phyloP scores from a whole-genome alignment of 495 filamentous ascomycete genomes.

The Staphylotrichum tortipilum region DNA sequence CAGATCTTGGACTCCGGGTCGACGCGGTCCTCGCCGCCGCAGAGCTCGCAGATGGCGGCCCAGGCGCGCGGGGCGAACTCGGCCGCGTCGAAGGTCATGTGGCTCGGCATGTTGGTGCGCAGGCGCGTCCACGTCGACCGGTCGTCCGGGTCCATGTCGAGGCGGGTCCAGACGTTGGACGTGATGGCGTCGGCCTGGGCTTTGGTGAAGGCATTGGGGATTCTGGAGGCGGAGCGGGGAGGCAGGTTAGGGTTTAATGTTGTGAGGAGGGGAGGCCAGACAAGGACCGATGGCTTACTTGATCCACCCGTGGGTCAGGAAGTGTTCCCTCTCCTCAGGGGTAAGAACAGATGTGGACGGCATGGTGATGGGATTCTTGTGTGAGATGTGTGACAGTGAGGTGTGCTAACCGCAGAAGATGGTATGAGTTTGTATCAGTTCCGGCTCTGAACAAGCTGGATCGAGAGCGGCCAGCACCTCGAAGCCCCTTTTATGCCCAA shows the following conservation, averaged over 20 bases:
- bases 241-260: background rate
- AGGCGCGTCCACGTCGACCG: constrained; percentile 57
- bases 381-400: background rate
- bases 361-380: constrained; percentile 14
- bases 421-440: no score
- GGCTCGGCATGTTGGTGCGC: constrained; percentile 57
- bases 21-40: constrained; percentile 56
- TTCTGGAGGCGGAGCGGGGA: constrained; percentile 10
- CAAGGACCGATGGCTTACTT: constrained; percentile 33
- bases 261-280: background rate
- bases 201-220: constrained; percentile 43
- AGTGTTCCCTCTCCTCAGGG: constrained; percentile 53
- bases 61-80: constrained; percentile 60
- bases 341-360: constrained; percentile 40
- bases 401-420: background rate
- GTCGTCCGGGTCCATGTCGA: constrained; percentile 59
- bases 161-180: constrained; percentile 54
- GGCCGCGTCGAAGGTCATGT: constrained; percentile 44
- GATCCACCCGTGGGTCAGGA: constrained; percentile 58
- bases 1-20: constrained; percentile 43
- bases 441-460: no score
- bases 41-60: constrained; percentile 60
- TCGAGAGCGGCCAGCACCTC: no score
- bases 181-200: constrained; percentile 52
- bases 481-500: constrained; percentile 6